Evolutionary conservation across 495 filamentous ascomycete genomes (phyloP).

Genomic region (Aspergillus olivimuriae): DNA sequence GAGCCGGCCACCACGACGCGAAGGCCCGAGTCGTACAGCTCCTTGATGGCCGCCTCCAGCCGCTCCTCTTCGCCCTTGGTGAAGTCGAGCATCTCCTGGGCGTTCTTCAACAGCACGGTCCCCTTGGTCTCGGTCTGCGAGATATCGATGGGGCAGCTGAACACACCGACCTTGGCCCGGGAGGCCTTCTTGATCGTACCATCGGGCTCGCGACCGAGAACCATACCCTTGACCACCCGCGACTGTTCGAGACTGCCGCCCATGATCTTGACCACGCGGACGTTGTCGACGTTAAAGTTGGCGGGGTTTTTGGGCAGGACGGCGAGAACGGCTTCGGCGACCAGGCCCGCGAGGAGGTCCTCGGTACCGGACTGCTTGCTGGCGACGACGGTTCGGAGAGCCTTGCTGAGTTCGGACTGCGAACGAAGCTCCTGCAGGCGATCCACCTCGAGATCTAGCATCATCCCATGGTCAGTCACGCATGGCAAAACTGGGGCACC

Average conservation of each 20-base stretch:
- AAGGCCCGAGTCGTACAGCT: constrained; percentile 87
- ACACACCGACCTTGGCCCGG: constrained; percentile 95
- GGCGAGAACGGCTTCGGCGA: constrained; percentile 88
- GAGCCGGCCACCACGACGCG: constrained; percentile 87
- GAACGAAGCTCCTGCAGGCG: constrained; percentile 79
- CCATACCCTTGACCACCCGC: constrained; percentile 96
- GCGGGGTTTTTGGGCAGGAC: constrained; percentile 95
- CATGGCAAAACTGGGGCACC: not conserved
- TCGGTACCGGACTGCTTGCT: constrained; percentile 95
- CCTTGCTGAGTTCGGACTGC: constrained; percentile 81
- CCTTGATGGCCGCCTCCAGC: constrained; percentile 86
- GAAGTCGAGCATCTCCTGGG: constrained; percentile 97
- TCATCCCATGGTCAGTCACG: constrained; percentile 1
- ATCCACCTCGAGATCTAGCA: constrained; percentile 76
- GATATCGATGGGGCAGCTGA: constrained; percentile 92
- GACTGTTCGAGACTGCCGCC: constrained; percentile 91
- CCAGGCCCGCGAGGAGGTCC: constrained; percentile 75
- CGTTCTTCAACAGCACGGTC: constrained; percentile 96
- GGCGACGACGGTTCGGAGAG: constrained; percentile 88
- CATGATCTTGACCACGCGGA: constrained; percentile 99
- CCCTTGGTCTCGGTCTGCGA: constrained; percentile 98
- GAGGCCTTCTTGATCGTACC: constrained; percentile 81
- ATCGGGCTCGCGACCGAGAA: constrained; percentile 89
- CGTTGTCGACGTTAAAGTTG: constrained; percentile 99
- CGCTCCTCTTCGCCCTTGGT: constrained; percentile 94